These are phyloP conservation scores for Macadamia tetraphylla DNA, from an alignment of 164 flowering plant genomes.

Conservation along the genomic window DNA sequence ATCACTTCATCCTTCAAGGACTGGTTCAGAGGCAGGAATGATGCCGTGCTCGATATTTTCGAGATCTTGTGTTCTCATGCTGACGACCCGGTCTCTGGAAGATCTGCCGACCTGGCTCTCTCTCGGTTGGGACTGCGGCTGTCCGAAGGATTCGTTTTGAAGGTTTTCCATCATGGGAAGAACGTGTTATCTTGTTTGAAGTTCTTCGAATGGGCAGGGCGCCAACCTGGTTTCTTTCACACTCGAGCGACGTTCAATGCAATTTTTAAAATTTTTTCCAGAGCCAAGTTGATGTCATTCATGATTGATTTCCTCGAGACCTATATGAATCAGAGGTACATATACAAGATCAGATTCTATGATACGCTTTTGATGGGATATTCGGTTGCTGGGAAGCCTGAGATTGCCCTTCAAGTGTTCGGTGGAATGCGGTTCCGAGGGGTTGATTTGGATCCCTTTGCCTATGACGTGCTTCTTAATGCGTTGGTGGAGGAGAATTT, in stretches of 20 bases:
- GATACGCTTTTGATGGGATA: slow-evolving; percentile 72
- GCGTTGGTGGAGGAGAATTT: slow-evolving; percentile 54
- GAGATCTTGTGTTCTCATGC: slow-evolving; percentile 21
- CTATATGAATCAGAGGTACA: slow-evolving; percentile 9
- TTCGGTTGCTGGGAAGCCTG: slow-evolving; percentile 61
- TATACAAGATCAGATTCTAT: slow-evolving; percentile 30
- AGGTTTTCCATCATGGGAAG: slow-evolving; percentile 33
- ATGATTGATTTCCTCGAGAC: slow-evolving; percentile 48
- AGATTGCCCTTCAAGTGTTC: slow-evolving; percentile 64
- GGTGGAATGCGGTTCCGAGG: slow-evolving; percentile 77
- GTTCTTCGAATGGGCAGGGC: slow-evolving; percentile 92
- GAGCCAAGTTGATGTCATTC: slow-evolving; percentile 37
- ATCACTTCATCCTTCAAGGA: slow-evolving; percentile 33
- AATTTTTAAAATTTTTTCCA: slow-evolving; percentile 54
- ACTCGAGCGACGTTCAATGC: slow-evolving; percentile 59
- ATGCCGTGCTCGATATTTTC: slow-evolving; percentile 33
- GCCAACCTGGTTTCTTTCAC: slow-evolving; percentile 58
- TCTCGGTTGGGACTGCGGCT: slow-evolving; percentile 36
- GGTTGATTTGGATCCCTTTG: slow-evolving; percentile 47
- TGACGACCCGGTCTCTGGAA: slow-evolving; percentile 8
- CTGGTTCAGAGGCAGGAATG: slow-evolving; percentile 39
- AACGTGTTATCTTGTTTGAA: slow-evolving; percentile 58
- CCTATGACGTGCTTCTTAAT: slow-evolving; percentile 73
- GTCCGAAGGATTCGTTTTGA: slow-evolving; percentile 40
- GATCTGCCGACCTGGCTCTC: slow-evolving; percentile 31